Base-by-base conservation (phyloP, 2,329 filamentous ascomycete genomes). In the Hypoxylon sp. region DNA sequence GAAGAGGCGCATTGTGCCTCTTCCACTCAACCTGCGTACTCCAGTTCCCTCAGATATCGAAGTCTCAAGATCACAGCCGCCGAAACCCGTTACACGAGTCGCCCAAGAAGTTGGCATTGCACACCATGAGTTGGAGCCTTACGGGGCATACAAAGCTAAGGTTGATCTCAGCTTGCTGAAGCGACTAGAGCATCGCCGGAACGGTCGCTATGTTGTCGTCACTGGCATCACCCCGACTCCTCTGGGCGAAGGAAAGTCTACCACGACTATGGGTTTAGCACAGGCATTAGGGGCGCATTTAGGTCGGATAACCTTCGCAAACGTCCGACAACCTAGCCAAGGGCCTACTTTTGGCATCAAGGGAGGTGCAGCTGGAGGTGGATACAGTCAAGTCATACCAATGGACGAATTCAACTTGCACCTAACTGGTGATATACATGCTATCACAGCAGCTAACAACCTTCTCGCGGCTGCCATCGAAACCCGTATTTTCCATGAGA, bases 331-430 rank as follows among this genome's bases (percentile, higher is more conserved):
- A 80, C 96, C 96, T 55, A 97, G 94, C 76, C 96, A 98, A 84
- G 96, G 96, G 3, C 96, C 96, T 62, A 99, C 96, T 0, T 99
- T 99, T 80, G 96, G 96, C 77, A 98, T 99, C 87, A 99, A 99
- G 86, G 96, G 96, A 70, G 96, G 96, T 76, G 96, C 96, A 66
- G 96, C 96, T 63, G 96, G 96, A 76, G 96, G 96, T 80, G 96
- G 96, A 42, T 99, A 98, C 88, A 97, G 94, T 80, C 96, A 99
- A 81, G 96, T 99, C 78, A 98, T 99, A 76, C 96, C 96, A 66
- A 99, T 99, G 96, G 96, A 99, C 76, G 96, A 99, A 81, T 99
- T 99, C 86, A 99, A 99, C 83, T 85, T 99, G 78, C 96, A 99
- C 81, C 84, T 99, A 76, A 99, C 96, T 61, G 96, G 96, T 76